Base-by-base conservation (phyloP, 106 monocot genomes). In the Dioscorea dumetorum region DNA sequence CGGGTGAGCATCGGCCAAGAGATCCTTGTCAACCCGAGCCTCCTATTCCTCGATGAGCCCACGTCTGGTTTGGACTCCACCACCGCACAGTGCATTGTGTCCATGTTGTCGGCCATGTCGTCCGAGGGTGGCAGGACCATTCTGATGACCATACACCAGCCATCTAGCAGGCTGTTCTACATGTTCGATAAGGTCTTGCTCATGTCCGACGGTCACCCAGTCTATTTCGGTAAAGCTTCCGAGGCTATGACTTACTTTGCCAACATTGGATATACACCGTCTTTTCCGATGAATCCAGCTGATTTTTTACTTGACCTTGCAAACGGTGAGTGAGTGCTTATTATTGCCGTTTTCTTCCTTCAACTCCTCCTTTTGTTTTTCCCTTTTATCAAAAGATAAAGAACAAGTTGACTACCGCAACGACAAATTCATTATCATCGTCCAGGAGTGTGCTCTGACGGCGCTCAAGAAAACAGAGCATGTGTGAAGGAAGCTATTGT, bases 131-230 rank as follows among this genome's bases (percentile, higher is more conserved):
- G 71, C 8, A 56, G 74, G 19, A 72, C 83, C 1, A 74, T 83
- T 22, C 50, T 79, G 16, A 83, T 72, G 83, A 78, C 78, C 71
- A 79, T 83, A 53, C 83, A 83, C 58, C 83, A 83, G 58, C 83
- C 83, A 1, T 78, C 83, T 10, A 83, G 83, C 50, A 50, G 78
- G 24, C 70, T 83, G 2, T 83, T 70, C 69, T 70, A 83, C 60
- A 83, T 83, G 78, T 83, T 83, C 61, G 59, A 83, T 22, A 78
- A 78, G 83, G 75, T 83, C 7, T 16, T 83, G 56, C 78, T 83
- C 22, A 74, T 83, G 15, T 71, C 74, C 34, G 78, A 83, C 0
- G 83, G 83, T 3, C 14, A 67, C 58, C 66, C 72, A 20, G 5
- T 81, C 19, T 81, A 73, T 50, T 81, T 50, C 62, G 81, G 81